Evolutionary conservation across 208 protist genomes (phyloP), one percentile per base, ranked within the genome.

Genomic region (Acanthamoeba sp.): DNA sequence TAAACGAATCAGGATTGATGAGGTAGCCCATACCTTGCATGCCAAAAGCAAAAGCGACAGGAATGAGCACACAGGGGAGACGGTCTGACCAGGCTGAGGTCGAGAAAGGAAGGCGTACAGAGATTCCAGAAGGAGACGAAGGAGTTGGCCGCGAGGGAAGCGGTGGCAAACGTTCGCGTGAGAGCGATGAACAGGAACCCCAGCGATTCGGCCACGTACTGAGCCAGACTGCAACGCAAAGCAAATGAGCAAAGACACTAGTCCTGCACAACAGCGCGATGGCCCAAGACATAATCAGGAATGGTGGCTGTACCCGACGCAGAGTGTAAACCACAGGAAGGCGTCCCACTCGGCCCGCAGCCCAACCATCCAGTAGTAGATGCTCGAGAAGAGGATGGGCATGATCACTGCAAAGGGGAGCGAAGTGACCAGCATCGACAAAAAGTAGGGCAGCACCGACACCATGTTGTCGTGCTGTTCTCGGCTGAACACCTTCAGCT

Each of bases 381-480:
- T 84, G 73, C 29, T 45, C 2, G 73, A 84, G 73, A 84, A 84
- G 73, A 84, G 1, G 73, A 84, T 84, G 73, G 73, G 73, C 73
- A 84, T 45, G 22, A 45, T 24, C 20, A 84, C 73, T 4, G 73
- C 73, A 34, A 84, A 84, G 16, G 73, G 73, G 22, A 84, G 24
- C 27, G 73, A 84, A 5, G 42, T 84, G 73, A 50, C 73, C 73
- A 84, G 73, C 73, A 84, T 84, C 6, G 73, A 84, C 2, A 84
- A 27, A 34, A 84, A 84, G 38, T 84, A 84, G 27, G 73, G 73
- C 36, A 84, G 40, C 36, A 84, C 73, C 40, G 73, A 84, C 5
- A 84, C 73, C 73, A 84, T 84, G 42, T 84, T 84, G 73, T 84
- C 73, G 73, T 84, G 73, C 73, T 84, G 73, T 40, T 84, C 73